A percentile compares a stretch with the other conserved stretches of the same genome.
Conservation (phyloP, 257 asterid genomes). For the Solanum clarkiae region DNA sequence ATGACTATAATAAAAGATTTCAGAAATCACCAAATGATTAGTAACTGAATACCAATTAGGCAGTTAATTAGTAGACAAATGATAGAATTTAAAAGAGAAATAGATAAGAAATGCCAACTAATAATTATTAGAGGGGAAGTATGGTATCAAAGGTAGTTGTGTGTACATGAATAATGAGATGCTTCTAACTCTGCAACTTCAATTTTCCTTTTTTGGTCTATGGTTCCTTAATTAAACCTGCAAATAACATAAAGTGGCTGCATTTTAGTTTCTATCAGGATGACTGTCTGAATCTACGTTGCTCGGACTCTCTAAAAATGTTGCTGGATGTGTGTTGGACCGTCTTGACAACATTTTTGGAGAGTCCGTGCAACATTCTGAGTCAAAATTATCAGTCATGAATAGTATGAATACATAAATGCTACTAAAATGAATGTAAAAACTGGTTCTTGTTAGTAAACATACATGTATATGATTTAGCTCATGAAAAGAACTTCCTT, state of each 20-base stretch:
- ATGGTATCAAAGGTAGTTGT: neutral
- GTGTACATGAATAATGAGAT: neutral
- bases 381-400: neutral
- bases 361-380: neutral
- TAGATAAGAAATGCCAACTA: neutral
- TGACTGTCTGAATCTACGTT: neutral
- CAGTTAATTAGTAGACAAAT: neutral
- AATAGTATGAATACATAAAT: neutral
- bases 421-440: neutral
- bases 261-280: neutral
- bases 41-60: neutral
- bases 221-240: neutral
- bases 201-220: neutral
- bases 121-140: neutral
- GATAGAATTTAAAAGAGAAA: neutral
- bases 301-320: neutral
- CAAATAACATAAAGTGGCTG: neutral
- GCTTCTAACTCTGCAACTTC: neutral
- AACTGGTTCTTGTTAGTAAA: neutral
- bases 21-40: neutral
- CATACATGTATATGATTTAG: neutral
- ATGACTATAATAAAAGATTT: neutral
- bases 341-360: neutral
- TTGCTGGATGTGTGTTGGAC: neutral
- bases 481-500: neutral